These are phyloP conservation scores for Mallotus repandus DNA, from an alignment of 441 rosid species.

Conservation along the genomic window DNA sequence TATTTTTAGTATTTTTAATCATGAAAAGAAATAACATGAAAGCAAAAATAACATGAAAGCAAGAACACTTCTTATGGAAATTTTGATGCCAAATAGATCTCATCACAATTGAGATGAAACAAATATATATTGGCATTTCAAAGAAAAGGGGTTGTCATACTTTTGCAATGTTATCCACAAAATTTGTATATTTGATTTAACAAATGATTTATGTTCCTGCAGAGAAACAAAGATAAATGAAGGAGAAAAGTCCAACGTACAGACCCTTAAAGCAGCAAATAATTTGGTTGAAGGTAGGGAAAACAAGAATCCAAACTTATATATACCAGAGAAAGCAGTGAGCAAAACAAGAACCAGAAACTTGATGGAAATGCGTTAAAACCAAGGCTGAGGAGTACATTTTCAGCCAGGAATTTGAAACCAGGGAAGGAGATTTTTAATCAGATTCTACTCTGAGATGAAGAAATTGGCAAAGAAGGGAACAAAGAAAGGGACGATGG, in stretches of 20 bases:
- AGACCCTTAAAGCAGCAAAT: not conserved
- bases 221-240: slow-evolving; percentile 19
- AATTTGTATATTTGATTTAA: too few species aligned
- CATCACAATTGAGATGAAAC: too few species aligned
- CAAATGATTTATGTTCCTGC: not conserved
- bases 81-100: too few species aligned
- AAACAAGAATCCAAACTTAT: slow-evolving; percentile 27
- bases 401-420: slow-evolving; percentile 26
- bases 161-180: too few species aligned
- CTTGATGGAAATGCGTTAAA: slow-evolving; percentile 10
- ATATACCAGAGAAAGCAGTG: slow-evolving; percentile 14
- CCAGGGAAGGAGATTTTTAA: slow-evolving; percentile 26
- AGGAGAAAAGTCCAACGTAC: not conserved
- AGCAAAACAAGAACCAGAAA: not conserved
- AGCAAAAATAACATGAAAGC: too few species aligned
- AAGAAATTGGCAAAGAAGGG: slow-evolving; percentile 25
- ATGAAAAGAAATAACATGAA: too few species aligned
- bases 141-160: too few species aligned
- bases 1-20: too few species aligned
- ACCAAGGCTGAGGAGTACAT: slow-evolving; percentile 27
- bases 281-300: slow-evolving; percentile 14
- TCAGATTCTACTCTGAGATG: slow-evolving; percentile 26
- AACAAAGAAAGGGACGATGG: slow-evolving; percentile 22
- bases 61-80: too few species aligned
- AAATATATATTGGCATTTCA: too few species aligned